phyloP scores from a whole-genome alignment of 176 grass and related monocot genomes.

The Cymbopogon citratus region DNA sequence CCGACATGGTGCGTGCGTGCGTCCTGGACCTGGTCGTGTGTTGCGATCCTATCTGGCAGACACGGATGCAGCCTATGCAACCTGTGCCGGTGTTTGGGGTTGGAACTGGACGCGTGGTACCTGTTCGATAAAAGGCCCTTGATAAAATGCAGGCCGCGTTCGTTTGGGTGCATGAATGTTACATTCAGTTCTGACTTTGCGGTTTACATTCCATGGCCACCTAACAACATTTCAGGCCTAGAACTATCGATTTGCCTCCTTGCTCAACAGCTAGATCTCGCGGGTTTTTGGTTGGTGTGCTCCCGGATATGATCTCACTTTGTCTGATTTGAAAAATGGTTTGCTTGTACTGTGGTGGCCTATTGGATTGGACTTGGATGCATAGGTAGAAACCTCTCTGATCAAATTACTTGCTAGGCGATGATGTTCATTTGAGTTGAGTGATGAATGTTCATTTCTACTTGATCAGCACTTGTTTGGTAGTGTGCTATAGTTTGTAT shows the following conservation, averaged over 20 bases:
- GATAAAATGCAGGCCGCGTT: background rate
- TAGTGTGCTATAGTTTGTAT: background rate
- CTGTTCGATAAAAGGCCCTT: background rate
- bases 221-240: background rate
- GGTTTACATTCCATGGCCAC: background rate
- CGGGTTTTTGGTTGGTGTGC: background rate
- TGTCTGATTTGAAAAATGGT: background rate
- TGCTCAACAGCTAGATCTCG: background rate
- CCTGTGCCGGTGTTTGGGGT: background rate
- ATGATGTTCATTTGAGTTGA: background rate
- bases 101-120: background rate
- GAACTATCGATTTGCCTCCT: background rate
- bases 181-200: background rate
- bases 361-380: background rate
- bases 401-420: slow-evolving; percentile 7
- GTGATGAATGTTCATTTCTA: background rate
- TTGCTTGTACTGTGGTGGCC: background rate
- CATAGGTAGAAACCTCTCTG: background rate
- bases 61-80: no score
- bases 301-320: background rate
- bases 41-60: background rate
- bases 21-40: no score
- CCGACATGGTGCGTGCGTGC: slow-evolving; percentile 53
- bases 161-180: background rate
- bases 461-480: background rate